Evolutionary conservation across 169 alveolate genomes (phyloP), one percentile per base, ranked within the genome.

Genomic region (Pseudocohnilembus persalinus): DNA sequence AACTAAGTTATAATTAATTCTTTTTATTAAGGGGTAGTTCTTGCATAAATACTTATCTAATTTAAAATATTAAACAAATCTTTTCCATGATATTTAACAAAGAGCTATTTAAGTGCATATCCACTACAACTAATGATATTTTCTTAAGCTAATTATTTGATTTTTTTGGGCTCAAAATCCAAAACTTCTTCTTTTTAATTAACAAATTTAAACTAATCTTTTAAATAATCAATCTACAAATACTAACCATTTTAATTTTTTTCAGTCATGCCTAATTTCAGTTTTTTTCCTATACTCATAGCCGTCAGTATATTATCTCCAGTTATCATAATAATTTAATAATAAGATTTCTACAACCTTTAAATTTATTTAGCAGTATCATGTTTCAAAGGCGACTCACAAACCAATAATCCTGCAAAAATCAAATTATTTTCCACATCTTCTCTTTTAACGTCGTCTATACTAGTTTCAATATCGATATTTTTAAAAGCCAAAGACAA

Each of bases 231-330:
- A 31, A 76, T 77, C 75, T n/a, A 31, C n/a, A 76, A 28, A 74
- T 83, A 83, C 28, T 82, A 49, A 28, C 88, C 92, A 31, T 76
- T 74, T 29, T 72, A n/a, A 16, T 75, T n/a, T n/a, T 74, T 32
- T 11, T 65, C 28, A 63, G 81, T 85, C 6, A 85, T 80, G 24
- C 94, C 97, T 74, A 94, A 80, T 76, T 95, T 88, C 65, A 97
- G 88, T 68, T 96, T 97, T 73, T 89, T 94, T 15, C 99, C 98
- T 27, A 99, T 99, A 84, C 98, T 98, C 64, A 98, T 97, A 0
- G 99, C 99, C 16, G 99, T 98, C 73, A 97, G 90, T n/a, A 98
- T 96, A 92, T 98, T 98, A 94, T 99, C 99, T 68, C 99, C 99
- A 6, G 99, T 98, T 74, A 99, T 98, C 98, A 99, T 98, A 77